These are phyloP conservation scores for Lactarius indigo DNA, from an alignment of 768 basidiomycete genomes.

Conservation along the genomic window DNA sequence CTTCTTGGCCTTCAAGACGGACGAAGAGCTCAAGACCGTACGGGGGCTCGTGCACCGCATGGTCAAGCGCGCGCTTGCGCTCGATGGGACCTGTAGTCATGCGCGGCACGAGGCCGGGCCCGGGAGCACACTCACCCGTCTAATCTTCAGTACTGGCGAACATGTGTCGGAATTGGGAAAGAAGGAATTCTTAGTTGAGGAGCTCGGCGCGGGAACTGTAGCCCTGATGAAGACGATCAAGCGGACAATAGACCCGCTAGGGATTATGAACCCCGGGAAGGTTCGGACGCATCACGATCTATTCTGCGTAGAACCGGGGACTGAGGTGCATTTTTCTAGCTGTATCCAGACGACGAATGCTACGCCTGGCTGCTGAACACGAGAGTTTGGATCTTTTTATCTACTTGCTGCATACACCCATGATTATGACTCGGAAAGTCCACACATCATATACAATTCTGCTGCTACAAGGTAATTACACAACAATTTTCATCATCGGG, in stretches of 20 bases:
- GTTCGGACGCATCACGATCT: constrained; percentile 32
- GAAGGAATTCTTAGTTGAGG: constrained; percentile 71
- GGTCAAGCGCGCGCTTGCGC: constrained; percentile 63
- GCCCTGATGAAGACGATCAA: constrained; percentile 83
- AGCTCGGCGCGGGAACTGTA: constrained; percentile 81
- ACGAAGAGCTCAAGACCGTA: constrained; percentile 19
- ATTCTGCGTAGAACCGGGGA: too few species aligned
- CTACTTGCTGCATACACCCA: too few species aligned
- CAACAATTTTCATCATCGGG: constrained; percentile 22
- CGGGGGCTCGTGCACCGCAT: constrained; percentile 50
- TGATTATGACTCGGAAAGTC: too few species aligned
- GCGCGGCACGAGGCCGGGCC: too few species aligned
- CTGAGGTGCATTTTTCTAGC: not conserved
- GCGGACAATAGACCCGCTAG: constrained; percentile 64
- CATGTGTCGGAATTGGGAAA: constrained; percentile 76
- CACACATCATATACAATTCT: not conserved
- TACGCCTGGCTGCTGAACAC: not conserved
- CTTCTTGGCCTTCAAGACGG: constrained; percentile 32
- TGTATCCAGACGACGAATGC: constrained; percentile 13
- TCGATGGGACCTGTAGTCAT: constrained; percentile 66
- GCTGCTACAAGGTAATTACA: constrained; percentile 1
- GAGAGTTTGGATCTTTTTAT: too few species aligned
- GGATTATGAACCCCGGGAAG: constrained; percentile 84
- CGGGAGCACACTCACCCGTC: not conserved
- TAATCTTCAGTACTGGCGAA: constrained; percentile 58